Evolutionary conservation across 768 basidiomycete genomes (phyloP).

Genomic region (Phylloporus sp.): DNA sequence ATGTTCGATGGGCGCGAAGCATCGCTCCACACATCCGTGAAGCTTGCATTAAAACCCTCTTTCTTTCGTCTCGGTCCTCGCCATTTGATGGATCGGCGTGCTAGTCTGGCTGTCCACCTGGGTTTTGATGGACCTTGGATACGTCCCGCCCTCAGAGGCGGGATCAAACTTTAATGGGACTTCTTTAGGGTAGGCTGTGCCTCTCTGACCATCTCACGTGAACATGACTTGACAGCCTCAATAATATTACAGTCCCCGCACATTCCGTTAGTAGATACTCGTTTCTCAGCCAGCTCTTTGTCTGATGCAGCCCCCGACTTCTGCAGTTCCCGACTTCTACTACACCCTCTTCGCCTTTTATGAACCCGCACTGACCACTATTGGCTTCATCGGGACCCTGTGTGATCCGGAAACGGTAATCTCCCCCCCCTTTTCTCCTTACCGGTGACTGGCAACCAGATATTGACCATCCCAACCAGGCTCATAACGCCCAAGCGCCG

Average conservation of each 20-base stretch:
- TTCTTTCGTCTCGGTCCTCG: conserved; percentile 61
- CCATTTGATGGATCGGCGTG: conserved; percentile 67
- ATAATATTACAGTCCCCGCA: not conserved
- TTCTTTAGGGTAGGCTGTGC: conserved; percentile 28
- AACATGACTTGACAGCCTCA: too few relatives aligned
- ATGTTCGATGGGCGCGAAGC: conserved; percentile 50
- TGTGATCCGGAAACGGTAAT: conserved; percentile 61
- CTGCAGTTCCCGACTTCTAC: conserved; percentile 69
- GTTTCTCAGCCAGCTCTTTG: not conserved
- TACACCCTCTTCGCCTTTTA: conserved; percentile 70
- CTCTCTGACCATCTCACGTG: too few relatives aligned
- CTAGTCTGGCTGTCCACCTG: conserved; percentile 49
- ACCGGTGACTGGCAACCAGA: too few relatives aligned
- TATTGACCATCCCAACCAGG: conserved; percentile 36
- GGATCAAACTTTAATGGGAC: not conserved
- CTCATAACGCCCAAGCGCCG: conserved; percentile 70
- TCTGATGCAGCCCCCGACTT: conserved; percentile 40
- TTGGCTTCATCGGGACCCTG: conserved; percentile 63
- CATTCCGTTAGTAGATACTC: not conserved
- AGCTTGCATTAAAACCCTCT: conserved; percentile 70
- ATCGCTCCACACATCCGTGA: conserved; percentile 25
- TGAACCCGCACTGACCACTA: conserved; percentile 61
- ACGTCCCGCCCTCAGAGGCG: not conserved
- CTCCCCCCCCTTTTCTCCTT: not conserved
- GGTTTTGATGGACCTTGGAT: conserved; percentile 56